Base-by-base conservation (phyloP, 805 yeast species). In the Myxozyma udenii region DNA sequence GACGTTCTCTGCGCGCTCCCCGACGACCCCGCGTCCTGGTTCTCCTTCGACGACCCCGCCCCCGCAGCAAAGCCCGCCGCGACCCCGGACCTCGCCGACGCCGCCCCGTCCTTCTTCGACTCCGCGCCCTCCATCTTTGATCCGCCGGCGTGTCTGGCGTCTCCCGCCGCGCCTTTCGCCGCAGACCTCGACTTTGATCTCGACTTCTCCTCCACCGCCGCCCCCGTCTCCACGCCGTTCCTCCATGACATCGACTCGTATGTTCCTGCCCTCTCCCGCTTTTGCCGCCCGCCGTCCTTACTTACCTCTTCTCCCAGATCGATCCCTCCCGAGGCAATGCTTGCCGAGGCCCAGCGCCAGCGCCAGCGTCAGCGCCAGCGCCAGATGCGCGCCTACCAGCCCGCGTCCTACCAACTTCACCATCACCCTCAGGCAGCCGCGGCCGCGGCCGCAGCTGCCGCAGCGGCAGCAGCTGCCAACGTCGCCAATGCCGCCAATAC, bases 11-110 rank as follows among this genome's bases (percentile, higher is more conserved):
- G 30, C 21, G 23, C 45, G 19, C 24, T 21, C 22, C n/a, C 50
- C 24, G 53, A 50, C 38, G 58, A 54, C 39, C 47, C 53, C 42
- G 50, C 58, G 26, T 28, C 52, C 11, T 54, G 52, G 52, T 33
- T 54, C n/a, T 43, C 47, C 42, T 47, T 50, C 45, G 58, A 54
- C 50, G 33, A 28, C 33, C 38, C 42, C n/a, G 22, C 49, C 37
- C 51, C 52, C 14, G 33, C 33, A 9, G 33, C 33, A 9, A 14
- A 9, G 12, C 12, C 33, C 33, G 33, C 33, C 33, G 33, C 14
- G 12, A 14, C 9, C 33, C 12, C 33, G 33, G 12, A 28, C 51
- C 25, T 41, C 51, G 37, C 41, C 51, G 23, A 25, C 42, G 14
- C 30, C 38, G 2, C 42, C 56, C 48, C 55, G 18, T 51, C 55